Percentiles rank a stretch among this genome's conserved stretches.
phyloP scores from a whole-genome alignment of 2,329 filamentous ascomycete species.

The Ophiocordyceps camponoti-floridani region DNA sequence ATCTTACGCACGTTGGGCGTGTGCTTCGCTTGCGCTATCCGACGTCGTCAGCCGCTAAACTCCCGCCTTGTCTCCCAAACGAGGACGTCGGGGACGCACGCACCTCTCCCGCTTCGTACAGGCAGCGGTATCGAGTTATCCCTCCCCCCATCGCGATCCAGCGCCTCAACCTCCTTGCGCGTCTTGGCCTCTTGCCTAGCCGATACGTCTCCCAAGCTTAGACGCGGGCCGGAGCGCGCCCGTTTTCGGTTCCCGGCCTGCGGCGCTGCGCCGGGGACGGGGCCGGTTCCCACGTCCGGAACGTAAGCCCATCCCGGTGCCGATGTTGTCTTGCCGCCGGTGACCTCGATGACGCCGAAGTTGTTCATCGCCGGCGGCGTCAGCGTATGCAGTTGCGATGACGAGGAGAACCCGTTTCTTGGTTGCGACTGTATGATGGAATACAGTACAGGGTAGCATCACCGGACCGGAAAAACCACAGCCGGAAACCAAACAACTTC shows the following conservation, averaged over 20 bases:
- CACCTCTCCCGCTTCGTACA: constrained; percentile 27
- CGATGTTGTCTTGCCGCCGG: constrained; percentile 46
- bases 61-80: neutral
- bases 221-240: constrained; percentile 34
- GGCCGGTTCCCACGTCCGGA: constrained; percentile 48
- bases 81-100: constrained; percentile 6
- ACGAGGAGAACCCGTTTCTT: neutral
- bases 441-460: neutral
- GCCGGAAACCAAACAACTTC: neutral
- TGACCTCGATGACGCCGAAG: constrained; percentile 69
- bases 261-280: constrained; percentile 33
- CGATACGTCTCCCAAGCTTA: constrained; percentile 46
- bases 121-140: constrained; percentile 58
- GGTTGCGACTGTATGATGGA: too few relatives aligned
- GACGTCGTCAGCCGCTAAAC: neutral
- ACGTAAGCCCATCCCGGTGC: constrained; percentile 91
- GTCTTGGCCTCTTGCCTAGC: constrained; percentile 73
- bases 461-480: neutral
- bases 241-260: constrained; percentile 49
- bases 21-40: constrained; percentile 29
- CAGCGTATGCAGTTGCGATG: neutral
- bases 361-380: constrained; percentile 31
- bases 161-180: constrained; percentile 60
- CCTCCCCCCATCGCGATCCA: constrained; percentile 63
- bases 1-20: constrained; percentile 60